Evolutionary conservation across 768 basidiomycete species (phyloP).

Genomic region (Leccinum ochraceum): DNA sequence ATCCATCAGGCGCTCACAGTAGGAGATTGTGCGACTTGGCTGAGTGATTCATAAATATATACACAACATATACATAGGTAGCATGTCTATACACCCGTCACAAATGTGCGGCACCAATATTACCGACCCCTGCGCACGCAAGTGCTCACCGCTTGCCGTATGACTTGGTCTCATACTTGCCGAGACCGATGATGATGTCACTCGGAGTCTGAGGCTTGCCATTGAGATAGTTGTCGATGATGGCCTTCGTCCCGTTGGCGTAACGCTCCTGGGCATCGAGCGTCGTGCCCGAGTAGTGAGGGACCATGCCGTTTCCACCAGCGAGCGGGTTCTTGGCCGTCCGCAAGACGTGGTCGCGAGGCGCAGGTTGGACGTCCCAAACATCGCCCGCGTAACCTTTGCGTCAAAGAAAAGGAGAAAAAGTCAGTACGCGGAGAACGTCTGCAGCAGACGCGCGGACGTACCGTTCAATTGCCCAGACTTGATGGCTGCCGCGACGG

Average conservation of each 20-base stretch:
- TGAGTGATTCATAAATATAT: not conserved
- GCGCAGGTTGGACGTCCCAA: conserved; percentile 88
- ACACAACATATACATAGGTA: not conserved
- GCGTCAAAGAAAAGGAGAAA: not conserved
- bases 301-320: conserved; percentile 89
- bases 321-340: conserved; percentile 77
- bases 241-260: conserved; percentile 67
- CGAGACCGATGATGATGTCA: conserved; percentile 79
- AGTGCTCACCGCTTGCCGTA: conserved; percentile 33
- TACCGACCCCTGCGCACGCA: not conserved
- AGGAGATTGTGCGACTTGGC: not conserved
- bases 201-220: conserved; percentile 68
- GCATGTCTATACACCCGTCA: not conserved
- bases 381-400: conserved; percentile 56
- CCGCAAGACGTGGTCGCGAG: conserved; percentile 85
- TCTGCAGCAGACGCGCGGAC: not conserved
- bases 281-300: conserved; percentile 87
- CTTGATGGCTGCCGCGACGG: conserved; percentile 72
- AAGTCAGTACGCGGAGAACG: not conserved
- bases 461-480: conserved; percentile 70
- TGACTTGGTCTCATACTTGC: conserved; percentile 52
- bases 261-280: conserved; percentile 90
- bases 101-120: not conserved
- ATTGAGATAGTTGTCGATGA: conserved; percentile 69
- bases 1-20: not conserved